Percentiles rank a stretch among this genome's conserved stretches.
Evolutionary conservation across 2,329 filamentous ascomycete genomes (phyloP).

Genomic region (Cercospora sojina): DNA sequence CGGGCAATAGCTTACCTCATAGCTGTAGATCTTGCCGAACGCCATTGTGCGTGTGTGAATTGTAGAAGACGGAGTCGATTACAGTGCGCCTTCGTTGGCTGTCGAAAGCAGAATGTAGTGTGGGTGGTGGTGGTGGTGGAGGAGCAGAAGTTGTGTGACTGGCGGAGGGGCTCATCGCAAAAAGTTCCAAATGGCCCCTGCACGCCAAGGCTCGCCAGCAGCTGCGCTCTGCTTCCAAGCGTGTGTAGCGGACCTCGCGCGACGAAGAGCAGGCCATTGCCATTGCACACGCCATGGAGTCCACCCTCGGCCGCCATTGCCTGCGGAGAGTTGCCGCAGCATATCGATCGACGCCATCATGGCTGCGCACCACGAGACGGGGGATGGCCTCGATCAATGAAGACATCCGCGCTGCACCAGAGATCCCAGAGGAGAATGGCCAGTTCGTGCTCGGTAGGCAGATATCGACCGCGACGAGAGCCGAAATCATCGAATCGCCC

Average conservation of each 20-base stretch:
- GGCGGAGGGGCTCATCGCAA: conserved; percentile 5
- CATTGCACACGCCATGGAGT: conserved; percentile 32
- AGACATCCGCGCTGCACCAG: conserved; percentile 31
- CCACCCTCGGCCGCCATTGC: conserved; percentile 32
- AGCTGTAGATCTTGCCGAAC: conserved; percentile 97
- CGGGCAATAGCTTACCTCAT: conserved; percentile 61
- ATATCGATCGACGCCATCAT: conserved; percentile 28
- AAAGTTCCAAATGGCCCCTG: conserved; percentile 2
- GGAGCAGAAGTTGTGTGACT: conserved; percentile 10
- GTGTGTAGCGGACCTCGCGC: not conserved
- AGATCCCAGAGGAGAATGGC: conserved; percentile 10
- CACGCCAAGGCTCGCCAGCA: not conserved
- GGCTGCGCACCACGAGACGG: conserved; percentile 27
- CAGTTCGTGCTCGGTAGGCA: conserved; percentile 13
- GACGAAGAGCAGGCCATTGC: not conserved
- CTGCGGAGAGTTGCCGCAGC: conserved; percentile 34
- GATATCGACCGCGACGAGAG: conserved; percentile 11
- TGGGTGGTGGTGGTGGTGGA: conserved; percentile 16
- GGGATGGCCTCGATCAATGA: conserved; percentile 33
- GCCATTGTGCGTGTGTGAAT: conserved; percentile 32
- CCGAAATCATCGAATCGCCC: conserved; percentile 22
- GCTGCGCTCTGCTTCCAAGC: not conserved
- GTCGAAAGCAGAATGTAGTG: conserved; percentile 9
- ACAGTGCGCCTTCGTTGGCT: conserved; percentile 38
- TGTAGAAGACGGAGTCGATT: conserved; percentile 17